These are phyloP conservation scores for Diaporthe citrichinensis DNA, from an alignment of 2,329 filamentous ascomycete species.

Conservation along the genomic window DNA sequence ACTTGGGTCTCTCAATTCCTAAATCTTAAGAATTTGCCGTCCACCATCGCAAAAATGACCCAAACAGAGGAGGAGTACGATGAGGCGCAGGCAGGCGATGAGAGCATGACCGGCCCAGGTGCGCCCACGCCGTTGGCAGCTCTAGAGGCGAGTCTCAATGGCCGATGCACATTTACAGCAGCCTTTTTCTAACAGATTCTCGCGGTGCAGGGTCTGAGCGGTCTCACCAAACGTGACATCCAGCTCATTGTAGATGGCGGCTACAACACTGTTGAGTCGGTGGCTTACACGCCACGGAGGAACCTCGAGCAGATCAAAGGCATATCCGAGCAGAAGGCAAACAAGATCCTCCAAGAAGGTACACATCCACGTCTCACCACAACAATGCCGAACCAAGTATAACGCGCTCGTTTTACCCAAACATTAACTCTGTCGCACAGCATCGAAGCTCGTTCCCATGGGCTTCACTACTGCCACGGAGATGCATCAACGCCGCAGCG, in stretches of 20 bases:
- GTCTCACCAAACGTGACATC: constrained; percentile 94
- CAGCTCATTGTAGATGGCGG: constrained; percentile 93
- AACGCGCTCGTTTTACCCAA: constrained; percentile 18
- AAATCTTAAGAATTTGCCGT: not conserved
- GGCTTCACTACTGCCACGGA: constrained; percentile 99
- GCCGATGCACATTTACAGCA: not conserved
- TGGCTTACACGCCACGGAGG: constrained; percentile 90
- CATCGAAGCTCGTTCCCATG: constrained; percentile 97
- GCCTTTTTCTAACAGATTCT: not conserved
- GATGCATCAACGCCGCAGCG: constrained; percentile 97
- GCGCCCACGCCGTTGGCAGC: constrained; percentile 91
- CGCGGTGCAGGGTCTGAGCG: constrained; percentile 80
- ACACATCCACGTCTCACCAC: constrained; percentile 31
- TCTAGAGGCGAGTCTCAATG: constrained; percentile 77
- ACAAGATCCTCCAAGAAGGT: constrained; percentile 93
- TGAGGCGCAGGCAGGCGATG: constrained; percentile 75
- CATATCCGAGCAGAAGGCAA: constrained; percentile 96
- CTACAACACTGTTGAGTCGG: constrained; percentile 94
- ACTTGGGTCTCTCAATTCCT: not conserved
- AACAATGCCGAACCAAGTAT: not conserved
- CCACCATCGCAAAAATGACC: constrained; percentile 54
- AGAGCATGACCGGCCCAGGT: constrained; percentile 84
- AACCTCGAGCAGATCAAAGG: constrained; percentile 95
- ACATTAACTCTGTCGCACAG: constrained; percentile 59
- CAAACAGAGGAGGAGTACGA: constrained; percentile 76